A percentile compares a stretch with the other conserved stretches of the same genome.
Conservation (phyloP, 805 yeast genomes). For the Schizosaccharomyces osmophilus region DNA sequence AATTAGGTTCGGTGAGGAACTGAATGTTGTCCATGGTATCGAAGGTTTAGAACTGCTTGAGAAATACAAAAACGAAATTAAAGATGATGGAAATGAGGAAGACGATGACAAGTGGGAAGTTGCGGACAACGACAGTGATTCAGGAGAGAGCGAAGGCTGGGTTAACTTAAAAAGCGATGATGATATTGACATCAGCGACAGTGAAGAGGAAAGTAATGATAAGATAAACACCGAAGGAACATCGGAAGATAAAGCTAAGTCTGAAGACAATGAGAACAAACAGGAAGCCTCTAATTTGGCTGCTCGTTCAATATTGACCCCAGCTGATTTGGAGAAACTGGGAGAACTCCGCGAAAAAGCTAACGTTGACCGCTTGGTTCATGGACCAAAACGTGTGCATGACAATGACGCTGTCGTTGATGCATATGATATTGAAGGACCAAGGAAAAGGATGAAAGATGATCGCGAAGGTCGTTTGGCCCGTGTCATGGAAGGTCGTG, state of each 20-base stretch:
- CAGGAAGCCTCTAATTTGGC: constrained; percentile 20
- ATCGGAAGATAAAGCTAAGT: constrained; percentile 11
- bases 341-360: constrained; percentile 70
- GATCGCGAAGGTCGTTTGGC: constrained; percentile 77
- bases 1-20: constrained; percentile 45
- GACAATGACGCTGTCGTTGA: constrained; percentile 44
- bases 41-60: constrained; percentile 81
- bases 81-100: constrained; percentile 23
- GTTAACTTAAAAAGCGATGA: constrained; percentile 66
- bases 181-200: constrained; percentile 19
- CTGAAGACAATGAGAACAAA: constrained; percentile 15
- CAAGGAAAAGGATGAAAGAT: constrained; percentile 46
- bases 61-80: constrained; percentile 48
- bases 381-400: constrained; percentile 25
- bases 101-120: constrained; percentile 5
- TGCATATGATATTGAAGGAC: constrained; percentile 51
- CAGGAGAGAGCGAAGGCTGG: constrained; percentile 68
- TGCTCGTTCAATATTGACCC: constrained; percentile 64
- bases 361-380: constrained; percentile 44
- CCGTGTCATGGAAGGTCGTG: constrained; percentile 70
- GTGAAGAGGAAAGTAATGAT: constrained; percentile 24
- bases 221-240: constrained; percentile 13
- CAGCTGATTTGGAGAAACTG: constrained; percentile 91
- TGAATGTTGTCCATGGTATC: constrained; percentile 37
- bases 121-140: constrained; percentile 14